Evolutionary conservation across 441 rosid species (phyloP).

Genomic region (Erodium trifolium): DNA sequence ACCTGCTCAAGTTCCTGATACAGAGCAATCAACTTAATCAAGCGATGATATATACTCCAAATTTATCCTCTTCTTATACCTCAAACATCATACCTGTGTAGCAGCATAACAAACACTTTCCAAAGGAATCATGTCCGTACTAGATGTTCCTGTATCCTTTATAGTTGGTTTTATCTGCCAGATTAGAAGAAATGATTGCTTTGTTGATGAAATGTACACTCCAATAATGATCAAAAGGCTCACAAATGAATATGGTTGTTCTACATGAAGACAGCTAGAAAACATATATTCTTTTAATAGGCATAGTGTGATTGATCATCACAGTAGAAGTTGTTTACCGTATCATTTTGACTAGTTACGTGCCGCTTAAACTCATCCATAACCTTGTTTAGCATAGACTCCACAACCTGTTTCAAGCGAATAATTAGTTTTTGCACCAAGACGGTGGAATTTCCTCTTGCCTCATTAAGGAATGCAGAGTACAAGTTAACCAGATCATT

Average conservation of each 20-base stretch:
- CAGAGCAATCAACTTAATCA: neutral
- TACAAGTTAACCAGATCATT: neutral
- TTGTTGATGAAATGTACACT: conserved; percentile 8
- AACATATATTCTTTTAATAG: neutral
- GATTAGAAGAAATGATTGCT: conserved; percentile 11
- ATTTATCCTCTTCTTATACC: neutral
- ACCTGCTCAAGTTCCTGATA: conserved; percentile 10
- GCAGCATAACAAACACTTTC: conserved; percentile 25
- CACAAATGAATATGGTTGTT: neutral
- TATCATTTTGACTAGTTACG: conserved; percentile 74
- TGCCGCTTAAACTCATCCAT: conserved; percentile 79
- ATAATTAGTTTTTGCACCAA: neutral
- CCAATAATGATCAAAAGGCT: neutral
- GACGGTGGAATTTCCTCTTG: no score
- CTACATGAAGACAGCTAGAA: neutral
- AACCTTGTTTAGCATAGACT: conserved; percentile 72
- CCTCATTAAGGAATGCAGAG: no score
- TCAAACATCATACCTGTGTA: conserved; percentile 23
- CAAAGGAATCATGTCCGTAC: conserved; percentile 25
- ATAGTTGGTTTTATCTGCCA: conserved; percentile 43
- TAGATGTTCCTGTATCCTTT: conserved; percentile 28
- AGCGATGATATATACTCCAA: neutral
- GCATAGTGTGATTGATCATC: conserved; percentile 7
- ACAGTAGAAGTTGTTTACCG: conserved; percentile 35
- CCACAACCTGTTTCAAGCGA: conserved; percentile 44